Evolutionary conservation across 75 land plant species (phyloP), one percentile per base, ranked within the genome.

Genomic region (Adiantum capillusveneris): DNA sequence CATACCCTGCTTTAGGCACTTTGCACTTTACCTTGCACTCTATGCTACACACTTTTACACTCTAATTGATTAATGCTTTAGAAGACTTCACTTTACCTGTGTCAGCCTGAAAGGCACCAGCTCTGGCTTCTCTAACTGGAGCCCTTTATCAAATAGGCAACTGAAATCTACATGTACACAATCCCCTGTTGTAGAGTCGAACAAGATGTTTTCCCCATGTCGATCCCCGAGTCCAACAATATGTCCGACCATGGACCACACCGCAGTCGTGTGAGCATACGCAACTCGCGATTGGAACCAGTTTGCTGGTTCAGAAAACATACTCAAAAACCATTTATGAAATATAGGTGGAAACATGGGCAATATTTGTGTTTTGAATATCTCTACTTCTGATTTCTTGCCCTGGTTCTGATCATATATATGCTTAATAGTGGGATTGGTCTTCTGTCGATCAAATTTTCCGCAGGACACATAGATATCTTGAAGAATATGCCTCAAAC

Each of bases 201-300:
- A 95, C 16, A 95, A 76, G 65, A 95, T 95, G 54, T 95, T 95
- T 63, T 95, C 99, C 24, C 99, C 99, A 64, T 95, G 99, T 42
- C 99, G 68, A 63, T 95, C 99, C 30, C 99, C 99, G 24, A 95
- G 76, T 41, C 99, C 99, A 34, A 95, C 99, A 65, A 95, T 95
- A 57, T 95, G 99, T 43, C 99, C 99, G 49, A 95, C 99, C 99
- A 95, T 90, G 43, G 97, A 95, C 99, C 99, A 95, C 29, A 95
- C 99, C 42, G 99, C 99, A 28, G 86, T 74, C 29, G 99, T 90
- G 53, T 90, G 99, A 34, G 99, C 96, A 84, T 90, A 95, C 29
- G 97, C 92, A 53, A 90, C 30, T 26, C 99, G 71, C 26, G 99
- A 91, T 39, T 90, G 72, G 60, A 95, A 95, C 99, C 99, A 95